A percentile compares a stretch with the other conserved stretches of the same genome.
phyloP scores from a whole-genome alignment of 805 yeast species.

The Barnettozyma sucrosica region DNA sequence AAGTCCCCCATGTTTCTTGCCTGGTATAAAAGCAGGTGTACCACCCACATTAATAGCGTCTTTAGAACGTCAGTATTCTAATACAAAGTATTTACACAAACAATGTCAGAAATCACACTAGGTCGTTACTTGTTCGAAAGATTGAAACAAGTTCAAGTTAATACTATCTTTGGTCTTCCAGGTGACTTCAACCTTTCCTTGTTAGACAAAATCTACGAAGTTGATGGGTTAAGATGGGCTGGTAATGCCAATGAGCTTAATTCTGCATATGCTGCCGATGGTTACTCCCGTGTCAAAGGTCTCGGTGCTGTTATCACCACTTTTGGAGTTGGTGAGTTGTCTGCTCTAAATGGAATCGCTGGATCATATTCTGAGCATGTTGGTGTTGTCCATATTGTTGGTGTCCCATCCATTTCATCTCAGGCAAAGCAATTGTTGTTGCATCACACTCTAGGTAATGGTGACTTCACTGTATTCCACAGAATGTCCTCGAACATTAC shows the following conservation, averaged over 20 bases:
- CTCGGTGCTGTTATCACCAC: slow-evolving; percentile 73
- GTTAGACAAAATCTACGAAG: slow-evolving; percentile 68
- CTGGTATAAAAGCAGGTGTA: not conserved
- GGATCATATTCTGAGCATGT: slow-evolving; percentile 90
- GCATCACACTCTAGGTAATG: slow-evolving; percentile 83
- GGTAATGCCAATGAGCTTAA: slow-evolving; percentile 89
- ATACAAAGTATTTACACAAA: not conserved
- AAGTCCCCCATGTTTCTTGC: not conserved
- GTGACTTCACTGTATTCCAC: slow-evolving; percentile 73
- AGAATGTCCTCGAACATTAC: slow-evolving; percentile 73
- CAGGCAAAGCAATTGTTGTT: slow-evolving; percentile 66
- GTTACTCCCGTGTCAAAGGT: slow-evolving; percentile 78
- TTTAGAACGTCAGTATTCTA: too few species aligned
- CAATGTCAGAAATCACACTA: slow-evolving; percentile 43
- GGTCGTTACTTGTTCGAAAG: slow-evolving; percentile 79
- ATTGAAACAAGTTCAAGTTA: slow-evolving; percentile 63
- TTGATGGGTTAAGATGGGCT: slow-evolving; percentile 76
- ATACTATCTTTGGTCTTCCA: slow-evolving; percentile 74
- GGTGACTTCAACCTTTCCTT: slow-evolving; percentile 76
- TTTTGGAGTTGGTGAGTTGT: slow-evolving; percentile 86
- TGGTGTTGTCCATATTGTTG: slow-evolving; percentile 78
- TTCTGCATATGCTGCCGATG: slow-evolving; percentile 87
- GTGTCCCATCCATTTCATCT: slow-evolving; percentile 74
- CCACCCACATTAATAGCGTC: not conserved
- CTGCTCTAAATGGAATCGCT: slow-evolving; percentile 80